These are phyloP conservation scores for Ligustrum vulgare DNA, from an alignment of 257 asterid species.

Conservation along the genomic window DNA sequence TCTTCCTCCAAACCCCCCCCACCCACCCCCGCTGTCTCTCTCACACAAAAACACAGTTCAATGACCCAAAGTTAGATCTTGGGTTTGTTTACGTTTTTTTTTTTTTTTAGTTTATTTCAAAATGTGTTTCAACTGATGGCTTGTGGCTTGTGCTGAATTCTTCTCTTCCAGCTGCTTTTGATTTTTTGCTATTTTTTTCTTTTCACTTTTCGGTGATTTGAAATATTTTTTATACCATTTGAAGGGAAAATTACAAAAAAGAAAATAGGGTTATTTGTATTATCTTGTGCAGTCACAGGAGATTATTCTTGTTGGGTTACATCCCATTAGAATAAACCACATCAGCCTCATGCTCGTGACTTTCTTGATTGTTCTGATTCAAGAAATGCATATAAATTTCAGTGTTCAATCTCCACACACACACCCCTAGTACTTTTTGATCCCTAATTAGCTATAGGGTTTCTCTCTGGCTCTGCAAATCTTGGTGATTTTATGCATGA, in stretches of 20 bases:
- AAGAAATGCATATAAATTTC: neutral
- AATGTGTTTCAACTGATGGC: neutral
- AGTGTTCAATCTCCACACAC: neutral
- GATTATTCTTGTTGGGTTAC: conserved; percentile 20
- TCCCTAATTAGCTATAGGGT: neutral
- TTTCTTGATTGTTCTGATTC: conserved; percentile 8
- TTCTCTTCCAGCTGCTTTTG: conserved; percentile 14
- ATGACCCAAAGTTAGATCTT: conserved; percentile 4
- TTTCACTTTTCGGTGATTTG: neutral
- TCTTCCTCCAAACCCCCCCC: neutral
- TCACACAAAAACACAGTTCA: neutral
- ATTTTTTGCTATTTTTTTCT: neutral
- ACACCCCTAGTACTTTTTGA: neutral
- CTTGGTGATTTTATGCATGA: conserved; percentile 25
- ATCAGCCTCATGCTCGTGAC: conserved; percentile 21
- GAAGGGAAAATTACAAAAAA: neutral
- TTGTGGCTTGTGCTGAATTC: neutral
- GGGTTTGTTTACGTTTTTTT: neutral
- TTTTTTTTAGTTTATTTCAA: too few species aligned
- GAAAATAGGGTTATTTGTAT: conserved; percentile 30
- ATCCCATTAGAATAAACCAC: conserved; percentile 23
- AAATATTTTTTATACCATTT: neutral
- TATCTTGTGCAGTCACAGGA: neutral
- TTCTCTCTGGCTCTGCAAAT: conserved; percentile 21
- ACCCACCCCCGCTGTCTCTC: neutral